Conservation (phyloP, 495 filamentous ascomycete genomes). For the Aspergillus leporis region DNA sequence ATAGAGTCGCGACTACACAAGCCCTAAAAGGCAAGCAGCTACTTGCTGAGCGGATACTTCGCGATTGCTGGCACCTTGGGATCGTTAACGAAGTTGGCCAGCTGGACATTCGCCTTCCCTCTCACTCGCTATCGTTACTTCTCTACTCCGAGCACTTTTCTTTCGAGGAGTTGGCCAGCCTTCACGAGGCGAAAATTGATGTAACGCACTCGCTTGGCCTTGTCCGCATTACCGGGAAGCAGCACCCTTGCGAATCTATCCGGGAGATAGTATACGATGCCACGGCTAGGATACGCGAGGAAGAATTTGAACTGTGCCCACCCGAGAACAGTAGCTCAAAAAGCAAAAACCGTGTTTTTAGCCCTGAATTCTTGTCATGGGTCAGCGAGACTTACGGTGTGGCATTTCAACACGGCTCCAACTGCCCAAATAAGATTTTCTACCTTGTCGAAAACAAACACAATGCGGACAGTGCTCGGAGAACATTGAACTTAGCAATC, state of each 20-base stretch:
- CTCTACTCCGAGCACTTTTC: conserved; percentile 37
- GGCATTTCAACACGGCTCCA: conserved; percentile 20
- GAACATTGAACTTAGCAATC: conserved; percentile 37
- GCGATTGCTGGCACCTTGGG: conserved; percentile 46
- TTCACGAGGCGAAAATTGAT: conserved; percentile 45
- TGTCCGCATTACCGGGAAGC: conserved; percentile 43
- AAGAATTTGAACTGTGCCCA: conserved; percentile 26
- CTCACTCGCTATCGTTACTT: conserved; percentile 28
- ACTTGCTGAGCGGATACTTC: conserved; percentile 41
- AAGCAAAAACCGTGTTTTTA: conserved; percentile 19
- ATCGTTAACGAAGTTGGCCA: conserved; percentile 41
- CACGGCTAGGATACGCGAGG: conserved; percentile 34
- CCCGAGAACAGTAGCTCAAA: conserved; percentile 9
- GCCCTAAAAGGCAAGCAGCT: conserved; percentile 32
- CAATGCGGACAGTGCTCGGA: conserved; percentile 36
- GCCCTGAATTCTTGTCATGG: conserved; percentile 35
- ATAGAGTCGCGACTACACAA: conserved; percentile 17
- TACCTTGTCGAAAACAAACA: conserved; percentile 38
- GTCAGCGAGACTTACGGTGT: conserved; percentile 33
- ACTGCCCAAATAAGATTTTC: conserved; percentile 25
- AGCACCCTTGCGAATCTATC: conserved; percentile 38
- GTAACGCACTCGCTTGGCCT: conserved; percentile 33
- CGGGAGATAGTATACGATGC: conserved; percentile 42
- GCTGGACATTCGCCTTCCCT: conserved; percentile 39
- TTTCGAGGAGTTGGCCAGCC: conserved; percentile 43